Conservation (phyloP, 2,329 filamentous ascomycete species). For the Fonsecaea pedrosoi region DNA sequence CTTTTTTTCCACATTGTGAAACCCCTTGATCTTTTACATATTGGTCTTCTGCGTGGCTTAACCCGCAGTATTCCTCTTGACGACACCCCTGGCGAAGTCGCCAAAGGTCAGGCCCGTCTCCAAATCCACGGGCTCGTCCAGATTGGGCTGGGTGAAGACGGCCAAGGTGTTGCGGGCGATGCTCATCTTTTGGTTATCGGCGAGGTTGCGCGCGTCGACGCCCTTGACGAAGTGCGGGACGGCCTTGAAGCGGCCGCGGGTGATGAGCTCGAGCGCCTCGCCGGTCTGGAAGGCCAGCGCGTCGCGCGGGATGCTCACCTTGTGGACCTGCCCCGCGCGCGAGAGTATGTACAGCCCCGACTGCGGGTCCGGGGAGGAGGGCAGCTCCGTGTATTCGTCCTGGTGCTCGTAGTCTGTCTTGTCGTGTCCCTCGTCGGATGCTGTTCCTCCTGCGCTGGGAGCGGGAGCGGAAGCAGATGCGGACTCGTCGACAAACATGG, state of each 20-base stretch:
- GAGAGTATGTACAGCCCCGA: conserved; percentile 95
- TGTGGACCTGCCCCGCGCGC: conserved; percentile 79
- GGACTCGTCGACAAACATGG: conserved; percentile 91
- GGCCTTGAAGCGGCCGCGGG: conserved; percentile 86
- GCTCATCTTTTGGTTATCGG: conserved; percentile 18
- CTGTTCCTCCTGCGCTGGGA: not conserved
- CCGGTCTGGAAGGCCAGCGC: conserved; percentile 97
- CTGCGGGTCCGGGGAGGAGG: conserved; percentile 77
- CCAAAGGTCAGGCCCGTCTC: conserved; percentile 75
- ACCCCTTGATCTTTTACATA: not conserved
- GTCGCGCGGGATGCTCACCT: conserved; percentile 88
- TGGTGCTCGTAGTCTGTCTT: not conserved
- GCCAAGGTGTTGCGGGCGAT: conserved; percentile 87
- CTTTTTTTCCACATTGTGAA: not conserved
- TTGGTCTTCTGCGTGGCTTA: not conserved
- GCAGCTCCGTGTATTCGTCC: conserved; percentile 62
- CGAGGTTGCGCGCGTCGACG: conserved; percentile 56
- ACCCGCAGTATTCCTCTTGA: conserved; percentile 71
- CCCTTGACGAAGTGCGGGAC: conserved; percentile 95
- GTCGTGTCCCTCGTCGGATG: not conserved
- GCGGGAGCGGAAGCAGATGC: conserved; percentile 28
- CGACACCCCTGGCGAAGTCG: conserved; percentile 78
- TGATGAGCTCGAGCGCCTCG: conserved; percentile 89
- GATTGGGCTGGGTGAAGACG: conserved; percentile 95
- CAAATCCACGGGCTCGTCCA: conserved; percentile 74